These are phyloP conservation scores for Tolypocladium paradoxum DNA, from an alignment of 2,329 filamentous ascomycete species.

Conservation along the genomic window DNA sequence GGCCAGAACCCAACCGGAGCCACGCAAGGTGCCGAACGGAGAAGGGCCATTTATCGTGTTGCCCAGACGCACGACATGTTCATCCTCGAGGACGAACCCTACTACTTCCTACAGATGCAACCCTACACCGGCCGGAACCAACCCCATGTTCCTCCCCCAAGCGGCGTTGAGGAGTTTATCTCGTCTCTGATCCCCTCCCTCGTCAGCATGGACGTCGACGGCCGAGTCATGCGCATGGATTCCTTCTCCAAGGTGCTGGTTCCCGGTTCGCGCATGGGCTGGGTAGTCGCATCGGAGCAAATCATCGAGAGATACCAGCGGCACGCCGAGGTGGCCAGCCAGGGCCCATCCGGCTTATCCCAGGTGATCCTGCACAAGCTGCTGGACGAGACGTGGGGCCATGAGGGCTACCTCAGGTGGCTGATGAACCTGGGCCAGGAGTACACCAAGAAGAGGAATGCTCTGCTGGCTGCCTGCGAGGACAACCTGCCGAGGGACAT, in stretches of 20 bases:
- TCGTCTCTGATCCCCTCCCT: conserved; percentile 50
- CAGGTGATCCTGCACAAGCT: conserved; percentile 82
- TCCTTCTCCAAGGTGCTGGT: conserved; percentile 89
- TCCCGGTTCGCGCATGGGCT: conserved; percentile 72
- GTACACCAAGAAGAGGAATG: conserved; percentile 71
- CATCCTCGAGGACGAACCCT: conserved; percentile 89
- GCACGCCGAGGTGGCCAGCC: conserved; percentile 73
- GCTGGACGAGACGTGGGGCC: conserved; percentile 89
- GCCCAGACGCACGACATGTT: conserved; percentile 75
- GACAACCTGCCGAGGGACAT: conserved; percentile 62
- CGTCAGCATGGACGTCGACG: conserved; percentile 73
- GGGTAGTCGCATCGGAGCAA: conserved; percentile 81
- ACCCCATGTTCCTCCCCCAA: conserved; percentile 42
- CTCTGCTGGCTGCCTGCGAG: conserved; percentile 71
- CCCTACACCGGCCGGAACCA: conserved; percentile 51
- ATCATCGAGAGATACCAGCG: conserved; percentile 73
- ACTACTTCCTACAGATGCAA: conserved; percentile 88
- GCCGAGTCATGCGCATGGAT: conserved; percentile 81
- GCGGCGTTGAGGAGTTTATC: conserved; percentile 62
- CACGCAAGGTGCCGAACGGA: conserved; percentile 58
- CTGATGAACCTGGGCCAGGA: conserved; percentile 68
- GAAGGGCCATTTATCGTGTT: conserved; percentile 64
- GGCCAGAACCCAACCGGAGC: conserved; percentile 89
- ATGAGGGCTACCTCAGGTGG: conserved; percentile 83
- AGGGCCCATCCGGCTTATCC: conserved; percentile 75